These are phyloP conservation scores for Mycena venus DNA, from an alignment of 768 basidiomycete species.

Conservation along the genomic window DNA sequence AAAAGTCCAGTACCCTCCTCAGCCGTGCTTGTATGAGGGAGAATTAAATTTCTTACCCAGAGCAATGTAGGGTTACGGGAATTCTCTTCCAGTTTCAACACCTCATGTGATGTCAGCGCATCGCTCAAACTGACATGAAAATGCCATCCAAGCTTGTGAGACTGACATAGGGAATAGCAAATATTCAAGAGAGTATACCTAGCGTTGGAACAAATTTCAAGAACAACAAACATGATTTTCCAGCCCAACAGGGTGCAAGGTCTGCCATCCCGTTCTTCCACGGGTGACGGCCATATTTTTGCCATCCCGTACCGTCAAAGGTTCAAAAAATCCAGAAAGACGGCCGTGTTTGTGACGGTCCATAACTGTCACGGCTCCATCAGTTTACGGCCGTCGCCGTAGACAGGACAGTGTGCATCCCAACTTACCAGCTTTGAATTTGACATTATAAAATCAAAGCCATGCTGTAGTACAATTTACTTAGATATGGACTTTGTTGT, in stretches of 20 bases:
- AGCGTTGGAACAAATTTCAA: neutral
- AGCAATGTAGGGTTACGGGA: neutral
- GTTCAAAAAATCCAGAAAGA: neutral
- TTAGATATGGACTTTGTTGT: too few species aligned
- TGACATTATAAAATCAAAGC: too few species aligned
- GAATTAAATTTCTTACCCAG: conserved; percentile 6
- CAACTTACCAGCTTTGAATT: too few species aligned
- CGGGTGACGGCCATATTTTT: neutral
- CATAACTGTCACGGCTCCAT: neutral
- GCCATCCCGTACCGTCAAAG: neutral
- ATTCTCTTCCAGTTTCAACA: neutral
- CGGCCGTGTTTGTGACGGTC: neutral
- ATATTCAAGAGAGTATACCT: too few species aligned
- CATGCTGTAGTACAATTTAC: too few species aligned
- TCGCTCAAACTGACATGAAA: too few species aligned
- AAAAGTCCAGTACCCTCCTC: too few species aligned
- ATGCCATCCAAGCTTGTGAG: neutral
- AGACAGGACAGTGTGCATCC: too few species aligned
- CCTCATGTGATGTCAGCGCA: too few species aligned
- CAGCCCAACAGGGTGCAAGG: neutral
- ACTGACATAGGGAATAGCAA: neutral
- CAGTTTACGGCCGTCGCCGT: neutral
- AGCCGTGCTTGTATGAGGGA: neutral
- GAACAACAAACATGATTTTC: neutral
- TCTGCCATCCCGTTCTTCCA: neutral